Evolutionary conservation across 2,329 filamentous ascomycete genomes (phyloP).

Genomic region (Aspergillus sp.): DNA sequence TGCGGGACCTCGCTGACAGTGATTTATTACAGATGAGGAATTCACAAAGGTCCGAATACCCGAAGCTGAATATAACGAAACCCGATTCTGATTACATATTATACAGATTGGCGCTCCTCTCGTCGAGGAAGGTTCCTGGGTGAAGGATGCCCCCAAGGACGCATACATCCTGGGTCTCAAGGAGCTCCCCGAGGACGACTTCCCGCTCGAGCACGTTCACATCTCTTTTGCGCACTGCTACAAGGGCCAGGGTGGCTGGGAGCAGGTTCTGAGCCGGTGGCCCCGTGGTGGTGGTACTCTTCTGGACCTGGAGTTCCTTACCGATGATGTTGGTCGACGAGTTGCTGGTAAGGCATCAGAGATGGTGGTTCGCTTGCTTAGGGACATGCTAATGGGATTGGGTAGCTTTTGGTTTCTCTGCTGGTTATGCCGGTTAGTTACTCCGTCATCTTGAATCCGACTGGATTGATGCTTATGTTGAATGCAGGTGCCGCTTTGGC

Average conservation of each 20-base stretch:
- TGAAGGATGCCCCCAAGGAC: constrained; percentile 61
- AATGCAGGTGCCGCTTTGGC: constrained; percentile 64
- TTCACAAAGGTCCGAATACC: constrained; percentile 31
- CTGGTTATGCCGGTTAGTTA: constrained; percentile 64
- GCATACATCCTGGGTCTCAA: constrained; percentile 75
- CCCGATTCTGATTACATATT: neutral
- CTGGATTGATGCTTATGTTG: constrained; percentile 7
- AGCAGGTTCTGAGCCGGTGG: constrained; percentile 75
- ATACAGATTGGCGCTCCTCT: constrained; percentile 61
- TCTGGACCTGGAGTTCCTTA: constrained; percentile 84
- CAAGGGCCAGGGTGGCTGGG: constrained; percentile 77
- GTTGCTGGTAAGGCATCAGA: constrained; percentile 36
- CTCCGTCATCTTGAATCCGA: neutral
- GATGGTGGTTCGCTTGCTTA: neutral
- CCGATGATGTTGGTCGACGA: constrained; percentile 66
- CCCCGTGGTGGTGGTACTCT: constrained; percentile 73
- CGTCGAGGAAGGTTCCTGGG: constrained; percentile 67
- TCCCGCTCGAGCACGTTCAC: constrained; percentile 71
- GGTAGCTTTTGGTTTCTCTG: constrained; percentile 59
- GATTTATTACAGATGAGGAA: constrained; percentile 29
- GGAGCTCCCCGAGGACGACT: constrained; percentile 70
- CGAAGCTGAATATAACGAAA: neutral
- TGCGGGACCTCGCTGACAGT: constrained; percentile 10
- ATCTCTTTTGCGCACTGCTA: constrained; percentile 73
- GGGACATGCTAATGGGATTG: constrained; percentile 4